Conservation (phyloP, 2,329 filamentous ascomycete species). For the Cladophialophora bantiana region DNA sequence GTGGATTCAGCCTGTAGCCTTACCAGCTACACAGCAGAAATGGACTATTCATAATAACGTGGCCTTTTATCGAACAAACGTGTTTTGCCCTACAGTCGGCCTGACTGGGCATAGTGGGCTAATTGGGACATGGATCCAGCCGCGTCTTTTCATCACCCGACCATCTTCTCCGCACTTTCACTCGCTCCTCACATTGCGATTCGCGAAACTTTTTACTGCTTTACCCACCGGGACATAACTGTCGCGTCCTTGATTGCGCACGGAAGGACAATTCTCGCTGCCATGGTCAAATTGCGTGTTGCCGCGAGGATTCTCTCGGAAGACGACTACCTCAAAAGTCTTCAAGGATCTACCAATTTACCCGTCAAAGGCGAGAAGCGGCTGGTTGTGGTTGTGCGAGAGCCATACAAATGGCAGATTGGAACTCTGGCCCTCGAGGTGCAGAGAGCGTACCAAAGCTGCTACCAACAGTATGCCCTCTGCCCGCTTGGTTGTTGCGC, state of each 20-base stretch:
- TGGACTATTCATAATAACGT: not conserved
- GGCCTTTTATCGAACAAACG: not conserved
- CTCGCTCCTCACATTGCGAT: conserved; percentile 10
- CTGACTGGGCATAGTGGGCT: no score
- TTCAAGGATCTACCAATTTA: conserved; percentile 18
- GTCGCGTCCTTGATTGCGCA: conserved; percentile 1
- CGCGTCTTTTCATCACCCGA: not conserved
- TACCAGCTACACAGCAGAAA: not conserved
- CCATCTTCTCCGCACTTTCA: conserved; percentile 25
- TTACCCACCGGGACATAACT: conserved; percentile 11
- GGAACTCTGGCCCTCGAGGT: conserved; percentile 38
- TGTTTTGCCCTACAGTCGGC: not conserved
- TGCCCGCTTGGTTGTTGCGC: no score
- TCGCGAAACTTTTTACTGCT: conserved; percentile 12
- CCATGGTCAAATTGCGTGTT: conserved; percentile 40
- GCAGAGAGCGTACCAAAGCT: conserved; percentile 35
- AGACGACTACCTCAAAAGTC: conserved; percentile 34
- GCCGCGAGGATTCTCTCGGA: conserved; percentile 39
- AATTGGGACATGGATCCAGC: not conserved
- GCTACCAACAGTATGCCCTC: conserved; percentile 38
- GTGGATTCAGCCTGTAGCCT: not conserved
- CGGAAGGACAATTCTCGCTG: conserved; percentile 6
- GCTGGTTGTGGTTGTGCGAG: conserved; percentile 36
- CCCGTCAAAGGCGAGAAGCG: conserved; percentile 32
- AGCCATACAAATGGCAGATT: conserved; percentile 39